Base-by-base conservation (phyloP, 768 basidiomycete species). In the Cytidiella melzeri region DNA sequence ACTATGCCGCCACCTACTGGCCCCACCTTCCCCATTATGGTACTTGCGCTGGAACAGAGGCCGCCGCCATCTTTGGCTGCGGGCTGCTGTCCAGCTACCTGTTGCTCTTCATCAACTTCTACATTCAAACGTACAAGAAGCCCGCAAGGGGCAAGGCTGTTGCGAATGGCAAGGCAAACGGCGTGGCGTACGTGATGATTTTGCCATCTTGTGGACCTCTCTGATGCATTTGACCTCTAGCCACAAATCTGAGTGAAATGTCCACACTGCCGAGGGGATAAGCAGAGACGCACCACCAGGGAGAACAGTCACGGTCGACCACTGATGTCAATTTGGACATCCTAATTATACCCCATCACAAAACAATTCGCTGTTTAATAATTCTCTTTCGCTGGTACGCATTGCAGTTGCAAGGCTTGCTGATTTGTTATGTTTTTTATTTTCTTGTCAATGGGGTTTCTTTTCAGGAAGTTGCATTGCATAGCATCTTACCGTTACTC, bases 101-200 rank as follows among this genome's bases (percentile, higher is more conserved):
- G 47, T 79, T 83, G 59, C 80, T 99, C 51, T 98, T 99, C 76
- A 91, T 98, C 76, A 90, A 92, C 67, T 92, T 92, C 70, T 92
- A 92, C 70, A 76, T 91, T 61, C 80, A 84, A 65, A 89, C 87
- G 24, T 89, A 90, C 73, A 82, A 82, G 72, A 83, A 82, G 64
- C 77, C 84, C 27, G 64, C 50, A 42, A 55, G 58, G 57, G 53
- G 41, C 68, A 73, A 58, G 67, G 47, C 70, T 36, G 80, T 78
- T 63, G 69, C 69, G 27, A 56, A 63, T 46, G 62, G 68, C 7
- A 75, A 76, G 43, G 53, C 43, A 7, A 57, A 57, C 50, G 55
- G 64, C n/a, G 75, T 74, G 46, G 65, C 67, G 18, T 79, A 78
- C 62, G 77, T 46, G 68, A 69, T 48, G 66, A 64, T 25, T 61